These are phyloP conservation scores for Canna indica DNA, from an alignment of 176 grass and related monocot species.

Conservation along the genomic window DNA sequence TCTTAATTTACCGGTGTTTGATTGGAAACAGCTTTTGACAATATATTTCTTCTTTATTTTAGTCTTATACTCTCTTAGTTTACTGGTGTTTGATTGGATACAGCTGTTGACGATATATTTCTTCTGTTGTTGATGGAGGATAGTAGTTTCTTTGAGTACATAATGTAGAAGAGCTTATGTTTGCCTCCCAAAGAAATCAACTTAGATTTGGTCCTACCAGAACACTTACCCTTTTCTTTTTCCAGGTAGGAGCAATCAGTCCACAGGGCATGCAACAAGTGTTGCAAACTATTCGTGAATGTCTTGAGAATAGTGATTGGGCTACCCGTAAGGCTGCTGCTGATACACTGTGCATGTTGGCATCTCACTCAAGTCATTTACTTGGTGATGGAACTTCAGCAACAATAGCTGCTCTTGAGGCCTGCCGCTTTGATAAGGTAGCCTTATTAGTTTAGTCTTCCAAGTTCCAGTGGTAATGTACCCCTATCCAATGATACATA, in stretches of 20 bases:
- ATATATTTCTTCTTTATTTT: not conserved
- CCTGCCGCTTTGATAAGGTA: conserved; percentile 98
- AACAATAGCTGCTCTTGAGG: conserved; percentile 71
- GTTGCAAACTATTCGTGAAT: conserved; percentile 79
- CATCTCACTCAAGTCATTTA: conserved; percentile 66
- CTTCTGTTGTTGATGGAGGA: not conserved
- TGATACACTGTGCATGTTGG: conserved; percentile 72
- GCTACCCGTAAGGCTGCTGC: conserved; percentile 82
- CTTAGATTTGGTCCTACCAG: not conserved
- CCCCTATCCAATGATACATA: not conserved
- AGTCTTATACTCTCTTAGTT: not conserved
- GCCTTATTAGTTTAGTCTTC: not conserved
- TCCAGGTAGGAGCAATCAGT: conserved; percentile 87
- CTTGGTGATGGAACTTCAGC: conserved; percentile 58
- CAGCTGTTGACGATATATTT: not conserved
- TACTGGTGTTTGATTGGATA: not conserved
- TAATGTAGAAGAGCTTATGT: not conserved
- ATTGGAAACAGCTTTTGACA: not conserved
- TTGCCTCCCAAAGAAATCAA: not conserved
- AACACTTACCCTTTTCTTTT: conserved; percentile 9
- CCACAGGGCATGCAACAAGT: conserved; percentile 74
- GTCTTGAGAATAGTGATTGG: conserved; percentile 91
- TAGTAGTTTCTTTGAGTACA: not conserved
- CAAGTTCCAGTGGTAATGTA: not conserved
- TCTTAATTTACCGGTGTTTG: not conserved